Percentiles rank a stretch among this genome's conserved stretches.
phyloP scores from a whole-genome alignment of 2,329 filamentous ascomycete species.

The Trichoderma simmonsii region DNA sequence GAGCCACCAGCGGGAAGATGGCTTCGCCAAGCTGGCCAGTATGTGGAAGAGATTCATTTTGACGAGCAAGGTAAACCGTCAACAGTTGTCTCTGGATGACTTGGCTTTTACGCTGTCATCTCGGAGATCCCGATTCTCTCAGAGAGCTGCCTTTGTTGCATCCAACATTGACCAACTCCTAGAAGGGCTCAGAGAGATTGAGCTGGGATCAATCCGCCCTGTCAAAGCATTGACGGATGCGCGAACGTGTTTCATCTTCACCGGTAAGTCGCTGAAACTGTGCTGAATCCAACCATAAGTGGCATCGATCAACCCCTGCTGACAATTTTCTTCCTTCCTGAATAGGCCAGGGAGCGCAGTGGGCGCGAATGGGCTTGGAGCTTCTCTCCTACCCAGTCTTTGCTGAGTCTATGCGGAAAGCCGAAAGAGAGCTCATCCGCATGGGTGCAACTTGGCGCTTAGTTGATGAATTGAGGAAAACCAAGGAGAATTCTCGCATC shows the following conservation, averaged over 20 bases:
- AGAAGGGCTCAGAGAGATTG: slow-evolving; percentile 8
- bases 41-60: slow-evolving; percentile 9
- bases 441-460: slow-evolving; percentile 16
- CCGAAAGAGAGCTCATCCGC: slow-evolving; percentile 6
- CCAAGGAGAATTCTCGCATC: slow-evolving; percentile 11
- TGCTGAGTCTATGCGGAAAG: background rate
- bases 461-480: slow-evolving; percentile 10
- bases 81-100: slow-evolving; percentile 4
- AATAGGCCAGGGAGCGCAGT: slow-evolving; percentile 18
- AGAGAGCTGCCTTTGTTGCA: slow-evolving; percentile 10
- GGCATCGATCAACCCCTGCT: background rate
- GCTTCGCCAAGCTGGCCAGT: slow-evolving; percentile 7
- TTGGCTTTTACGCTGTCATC: slow-evolving; percentile 14
- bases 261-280: slow-evolving; percentile 4
- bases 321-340: background rate
- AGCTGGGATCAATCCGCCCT: slow-evolving; percentile 9
- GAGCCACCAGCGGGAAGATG: slow-evolving; percentile 13
- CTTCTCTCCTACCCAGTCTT: slow-evolving; percentile 13
- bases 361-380: slow-evolving; percentile 14
- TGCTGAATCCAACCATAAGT: background rate
- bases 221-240: background rate
- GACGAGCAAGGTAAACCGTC: background rate
- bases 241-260: slow-evolving; percentile 16
- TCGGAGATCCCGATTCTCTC: slow-evolving; percentile 1
- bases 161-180: slow-evolving; percentile 8